phyloP scores from a whole-genome alignment of 2,329 filamentous ascomycete genomes.

The Sphaerostilbella broomeana region DNA sequence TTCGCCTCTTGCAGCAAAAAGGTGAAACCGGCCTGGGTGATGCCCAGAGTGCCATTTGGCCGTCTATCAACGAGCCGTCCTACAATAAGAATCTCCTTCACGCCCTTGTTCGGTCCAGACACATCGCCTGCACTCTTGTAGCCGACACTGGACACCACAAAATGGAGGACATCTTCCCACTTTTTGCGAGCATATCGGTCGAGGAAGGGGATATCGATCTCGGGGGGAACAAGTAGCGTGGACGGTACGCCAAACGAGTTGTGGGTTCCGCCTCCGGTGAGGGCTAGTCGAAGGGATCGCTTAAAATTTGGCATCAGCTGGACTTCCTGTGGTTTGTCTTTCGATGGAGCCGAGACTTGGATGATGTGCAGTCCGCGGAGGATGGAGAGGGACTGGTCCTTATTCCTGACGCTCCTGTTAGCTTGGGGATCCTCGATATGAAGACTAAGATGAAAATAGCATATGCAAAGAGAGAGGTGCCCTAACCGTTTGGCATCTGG shows the following conservation, averaged over 20 bases:
- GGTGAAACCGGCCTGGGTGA: slow-evolving; percentile 89
- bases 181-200: slow-evolving; percentile 81
- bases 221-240: slow-evolving; percentile 51
- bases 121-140: slow-evolving; percentile 41
- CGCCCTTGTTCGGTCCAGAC: slow-evolving; percentile 60
- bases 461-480: neutral
- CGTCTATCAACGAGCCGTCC: slow-evolving; percentile 70
- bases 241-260: slow-evolving; percentile 89
- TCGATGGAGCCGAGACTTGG: slow-evolving; percentile 53
- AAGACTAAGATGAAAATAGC: too few species aligned
- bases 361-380: slow-evolving; percentile 84
- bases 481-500: slow-evolving; percentile 44
- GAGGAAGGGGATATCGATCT: slow-evolving; percentile 64
- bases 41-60: slow-evolving; percentile 61
- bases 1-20: slow-evolving; percentile 94
- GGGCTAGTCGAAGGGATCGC: slow-evolving; percentile 72
- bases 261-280: slow-evolving; percentile 80
- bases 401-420: slow-evolving; percentile 47
- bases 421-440: too few species aligned
- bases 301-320: slow-evolving; percentile 76
- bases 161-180: slow-evolving; percentile 95
- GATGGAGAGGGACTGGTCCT: slow-evolving; percentile 76
- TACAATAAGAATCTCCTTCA: slow-evolving; percentile 74
- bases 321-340: slow-evolving; percentile 63
- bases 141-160: slow-evolving; percentile 76